Conservation (phyloP, 345 rosid species). For the Erodium maritimum region DNA sequence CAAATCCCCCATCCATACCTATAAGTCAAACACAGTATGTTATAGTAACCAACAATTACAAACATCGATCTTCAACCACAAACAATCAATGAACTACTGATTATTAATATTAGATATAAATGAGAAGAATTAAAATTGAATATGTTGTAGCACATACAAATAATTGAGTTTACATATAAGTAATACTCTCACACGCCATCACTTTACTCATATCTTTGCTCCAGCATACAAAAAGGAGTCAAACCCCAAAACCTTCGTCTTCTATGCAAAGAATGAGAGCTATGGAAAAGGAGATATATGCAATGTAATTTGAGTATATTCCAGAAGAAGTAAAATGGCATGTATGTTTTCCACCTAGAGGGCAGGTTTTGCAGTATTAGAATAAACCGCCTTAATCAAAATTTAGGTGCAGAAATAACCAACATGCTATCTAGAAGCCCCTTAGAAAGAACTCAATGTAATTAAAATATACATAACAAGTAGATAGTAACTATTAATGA, state of each 20-base stretch:
- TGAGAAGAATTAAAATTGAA: neutral
- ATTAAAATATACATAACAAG: no score
- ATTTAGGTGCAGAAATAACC: no score
- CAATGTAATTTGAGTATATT: no score
- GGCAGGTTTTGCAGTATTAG: neutral
- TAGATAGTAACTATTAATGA: neutral
- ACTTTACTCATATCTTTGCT: neutral
- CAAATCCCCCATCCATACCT: slow-evolving; percentile 97
- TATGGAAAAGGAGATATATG: neutral
- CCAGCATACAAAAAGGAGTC: neutral
- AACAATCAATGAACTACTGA: neutral
- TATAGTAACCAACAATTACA: slow-evolving; percentile 6
- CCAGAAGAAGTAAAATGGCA: neutral
- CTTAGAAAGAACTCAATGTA: neutral
- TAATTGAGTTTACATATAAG: neutral
- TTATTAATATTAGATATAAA: neutral
- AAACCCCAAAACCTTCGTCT: neutral
- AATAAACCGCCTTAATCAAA: neutral
- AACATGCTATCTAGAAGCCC: neutral
- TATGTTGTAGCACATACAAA: neutral
- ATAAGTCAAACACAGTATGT: slow-evolving; percentile 11
- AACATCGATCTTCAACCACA: neutral
- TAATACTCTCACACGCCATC: neutral
- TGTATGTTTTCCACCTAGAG: neutral
- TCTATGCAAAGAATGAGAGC: neutral